phyloP scores from a whole-genome alignment of 352 stramenopile genomes.

The Phytophthora citricola region DNA sequence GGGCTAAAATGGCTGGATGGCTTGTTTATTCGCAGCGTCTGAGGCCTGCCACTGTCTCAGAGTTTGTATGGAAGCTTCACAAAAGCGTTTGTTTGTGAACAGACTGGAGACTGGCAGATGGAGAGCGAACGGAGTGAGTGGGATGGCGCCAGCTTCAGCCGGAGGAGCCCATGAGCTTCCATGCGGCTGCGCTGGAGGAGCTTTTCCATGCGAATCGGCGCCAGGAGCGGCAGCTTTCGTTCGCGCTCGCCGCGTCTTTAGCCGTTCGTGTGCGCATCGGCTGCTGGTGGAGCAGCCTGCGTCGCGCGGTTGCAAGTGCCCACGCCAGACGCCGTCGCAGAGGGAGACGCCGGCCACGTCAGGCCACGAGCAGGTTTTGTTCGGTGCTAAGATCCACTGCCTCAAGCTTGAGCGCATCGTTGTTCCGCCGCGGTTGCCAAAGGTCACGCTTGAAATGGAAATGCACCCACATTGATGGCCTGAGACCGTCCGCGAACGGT shows the following conservation, averaged over 20 bases:
- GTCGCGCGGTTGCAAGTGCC: slow-evolving; percentile 16
- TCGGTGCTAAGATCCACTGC: slow-evolving; percentile 5
- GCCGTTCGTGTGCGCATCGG: slow-evolving; percentile 5
- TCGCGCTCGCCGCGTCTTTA: not conserved
- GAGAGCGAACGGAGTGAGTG: slow-evolving; percentile 3
- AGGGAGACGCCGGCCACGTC: slow-evolving; percentile 8
- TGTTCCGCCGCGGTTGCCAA: slow-evolving; percentile 1
- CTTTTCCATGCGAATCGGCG: not conserved
- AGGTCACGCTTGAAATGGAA: slow-evolving; percentile 8
- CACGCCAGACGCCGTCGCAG: slow-evolving; percentile 13
- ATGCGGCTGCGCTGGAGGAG: slow-evolving; percentile 18
- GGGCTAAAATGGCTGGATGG: slow-evolving; percentile 7
- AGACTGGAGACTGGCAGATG: slow-evolving; percentile 1
- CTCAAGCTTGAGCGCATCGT: not conserved
- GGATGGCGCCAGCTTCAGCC: not conserved
- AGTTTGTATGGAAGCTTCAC: slow-evolving; percentile 24
- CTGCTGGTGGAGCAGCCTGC: not conserved
- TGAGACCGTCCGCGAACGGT: slow-evolving; percentile 4
- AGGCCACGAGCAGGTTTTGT: not conserved
- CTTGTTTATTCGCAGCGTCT: slow-evolving; percentile 13
- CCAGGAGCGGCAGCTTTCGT: not conserved
- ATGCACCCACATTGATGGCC: slow-evolving; percentile 7
- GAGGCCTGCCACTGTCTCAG: slow-evolving; percentile 18
- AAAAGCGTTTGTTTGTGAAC: not conserved
- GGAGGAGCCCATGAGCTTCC: slow-evolving; percentile 7